Evolutionary conservation across 108 stramenopile genomes (phyloP).

Genomic region (Stephanodiscus minutulus): DNA sequence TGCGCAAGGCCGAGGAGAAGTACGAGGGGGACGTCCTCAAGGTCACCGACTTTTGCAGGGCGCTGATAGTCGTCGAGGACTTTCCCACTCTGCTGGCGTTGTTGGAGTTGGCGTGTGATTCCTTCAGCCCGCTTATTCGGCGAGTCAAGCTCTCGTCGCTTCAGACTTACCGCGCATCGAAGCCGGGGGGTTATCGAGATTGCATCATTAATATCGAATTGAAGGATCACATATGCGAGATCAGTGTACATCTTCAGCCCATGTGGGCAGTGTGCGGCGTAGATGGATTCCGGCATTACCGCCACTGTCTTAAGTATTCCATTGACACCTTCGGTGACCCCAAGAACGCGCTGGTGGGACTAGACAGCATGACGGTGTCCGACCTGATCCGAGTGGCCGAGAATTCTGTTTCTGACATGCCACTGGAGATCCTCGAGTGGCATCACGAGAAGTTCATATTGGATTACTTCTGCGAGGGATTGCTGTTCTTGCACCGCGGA

Average conservation of each 20-base stretch:
- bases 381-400: constrained; percentile 89
- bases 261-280: constrained; percentile 90
- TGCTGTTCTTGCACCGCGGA: constrained; percentile 82
- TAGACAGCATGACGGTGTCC: constrained; percentile 87
- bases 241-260: constrained; percentile 85
- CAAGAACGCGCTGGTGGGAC: constrained; percentile 76
- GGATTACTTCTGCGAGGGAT: constrained; percentile 89
- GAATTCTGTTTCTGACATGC: constrained; percentile 84
- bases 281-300: constrained; percentile 89
- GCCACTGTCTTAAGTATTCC: constrained; percentile 87
- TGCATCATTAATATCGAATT: constrained; percentile 86
- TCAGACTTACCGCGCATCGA: constrained; percentile 65
- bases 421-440: constrained; percentile 87
- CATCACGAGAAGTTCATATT: constrained; percentile 88
- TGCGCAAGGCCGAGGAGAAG: constrained; percentile 85
- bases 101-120: constrained; percentile 81
- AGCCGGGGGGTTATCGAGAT: constrained; percentile 83
- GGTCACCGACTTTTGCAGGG: constrained; percentile 84
- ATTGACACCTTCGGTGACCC: constrained; percentile 85
- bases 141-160: constrained; percentile 82
- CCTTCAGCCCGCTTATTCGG: constrained; percentile 86
- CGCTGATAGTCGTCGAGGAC: constrained; percentile 83
- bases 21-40: constrained; percentile 84
- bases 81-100: constrained; percentile 81
- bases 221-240: constrained; percentile 90